These are phyloP conservation scores for Fusarium sp. DNA, from an alignment of 2,329 filamentous ascomycete genomes.

Conservation along the genomic window DNA sequence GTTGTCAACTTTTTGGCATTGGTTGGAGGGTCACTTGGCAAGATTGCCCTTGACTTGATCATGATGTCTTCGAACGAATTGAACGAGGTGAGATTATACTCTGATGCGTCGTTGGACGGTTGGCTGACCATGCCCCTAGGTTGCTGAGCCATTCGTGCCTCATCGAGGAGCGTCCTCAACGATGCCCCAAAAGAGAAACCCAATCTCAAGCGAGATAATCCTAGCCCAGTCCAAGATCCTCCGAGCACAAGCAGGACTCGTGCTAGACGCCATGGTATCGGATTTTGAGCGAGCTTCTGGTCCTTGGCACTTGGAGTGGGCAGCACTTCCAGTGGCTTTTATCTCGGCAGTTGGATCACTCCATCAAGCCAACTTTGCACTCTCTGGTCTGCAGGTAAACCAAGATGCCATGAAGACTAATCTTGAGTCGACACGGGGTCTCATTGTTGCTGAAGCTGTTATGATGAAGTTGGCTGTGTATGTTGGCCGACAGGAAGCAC, in stretches of 20 bases:
- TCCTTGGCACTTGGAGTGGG: slow-evolving; percentile 70
- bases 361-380: slow-evolving; percentile 64
- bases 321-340: slow-evolving; percentile 65
- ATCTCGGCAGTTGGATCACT: slow-evolving; percentile 64
- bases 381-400: slow-evolving; percentile 64
- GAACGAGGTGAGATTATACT: slow-evolving; percentile 55
- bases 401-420: slow-evolving; percentile 62
- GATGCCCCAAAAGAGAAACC: slow-evolving; percentile 70
- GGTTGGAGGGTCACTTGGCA: slow-evolving; percentile 65
- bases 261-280: slow-evolving; percentile 67
- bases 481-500: slow-evolving; percentile 64
- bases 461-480: slow-evolving; percentile 68
- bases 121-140: slow-evolving; percentile 40
- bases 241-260: slow-evolving; percentile 62
- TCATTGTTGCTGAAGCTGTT: slow-evolving; percentile 69
- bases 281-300: slow-evolving; percentile 69
- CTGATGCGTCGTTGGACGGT: slow-evolving; percentile 49
- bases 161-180: slow-evolving; percentile 66
- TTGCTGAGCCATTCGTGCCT: slow-evolving; percentile 59
- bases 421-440: slow-evolving; percentile 60
- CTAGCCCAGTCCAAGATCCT: slow-evolving; percentile 67
- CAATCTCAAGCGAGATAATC: slow-evolving; percentile 68
- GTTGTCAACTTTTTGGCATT: slow-evolving; percentile 65
- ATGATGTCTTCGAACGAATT: slow-evolving; percentile 69
- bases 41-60: slow-evolving; percentile 67